Evolutionary conservation across 352 stramenopile species (phyloP), one percentile per base, ranked within the genome.

Genomic region (Phytophthora niederhauseri): DNA sequence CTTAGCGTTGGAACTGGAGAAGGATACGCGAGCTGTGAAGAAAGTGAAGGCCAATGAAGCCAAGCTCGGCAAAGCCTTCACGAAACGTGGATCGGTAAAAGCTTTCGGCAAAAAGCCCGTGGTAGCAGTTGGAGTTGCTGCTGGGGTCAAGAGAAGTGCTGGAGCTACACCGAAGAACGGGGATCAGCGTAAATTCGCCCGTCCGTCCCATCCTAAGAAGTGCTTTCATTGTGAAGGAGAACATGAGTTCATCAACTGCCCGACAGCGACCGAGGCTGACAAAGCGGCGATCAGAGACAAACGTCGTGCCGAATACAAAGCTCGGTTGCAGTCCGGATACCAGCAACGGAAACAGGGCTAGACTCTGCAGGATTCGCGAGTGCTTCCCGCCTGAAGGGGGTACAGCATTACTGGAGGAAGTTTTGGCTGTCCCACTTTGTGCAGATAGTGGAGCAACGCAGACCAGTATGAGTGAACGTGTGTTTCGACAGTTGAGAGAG

Each of bases 261-360:
- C 62, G n/a, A 70, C 62, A 6, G 48, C 54, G 57, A 50, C 30
- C 6, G 59, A 69, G 36, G 30, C 43, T 4, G 61, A 63, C 6
- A 68, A 68, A 63, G 46, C 34, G 1, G 61, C 53, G 9, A 68
- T 68, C 9, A 24, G 61, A 34, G 59, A n/a, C 45, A 66, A 54
- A 34, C 51, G 36, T 0, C 38, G 31, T 12, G 58, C 46, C 28
- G 58, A 65, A n/a, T 65, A 28, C 48, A 57, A 58, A 11, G 8
- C 58, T 8, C 4, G 59, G 4, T 20, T 14, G 14, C 46, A 65
- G 57, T 6, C 48, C 31, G 49, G 24, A 8, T 12, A 30, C 12
- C 53, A 50, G 4, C 46, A 54, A 51, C 7, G 53, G 17, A 52
- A 26, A 45, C 43, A 31, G 20, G 30, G 28, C 11, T 68, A 63